Base-by-base conservation (phyloP, 1,284 basidiomycete genomes). In the Garcileccinum viscosum region DNA sequence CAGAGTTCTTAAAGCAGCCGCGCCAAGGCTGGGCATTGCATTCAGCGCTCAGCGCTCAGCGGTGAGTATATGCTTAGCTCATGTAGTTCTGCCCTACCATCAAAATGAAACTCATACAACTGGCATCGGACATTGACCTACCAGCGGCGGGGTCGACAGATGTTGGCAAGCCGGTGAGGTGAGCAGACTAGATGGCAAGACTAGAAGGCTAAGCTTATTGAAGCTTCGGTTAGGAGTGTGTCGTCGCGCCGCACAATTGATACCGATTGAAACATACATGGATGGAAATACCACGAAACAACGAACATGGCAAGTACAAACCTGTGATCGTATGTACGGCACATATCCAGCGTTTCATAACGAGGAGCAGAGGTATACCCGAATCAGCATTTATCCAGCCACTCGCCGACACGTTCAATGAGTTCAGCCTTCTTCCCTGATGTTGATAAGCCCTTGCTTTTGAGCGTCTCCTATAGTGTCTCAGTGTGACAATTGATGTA, bases 361-460 rank as follows among this genome's bases (percentile, higher is more conserved):
- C 19, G 22, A 37, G 32, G 27, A n/a, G 58, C 38, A 53, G 2
- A 35, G 33, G 32, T 53, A 24, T 27, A 27, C 50, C 27, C 24
- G 35, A 33, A 61, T 75, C 59, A 79, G 33, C 30, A 33, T 56
- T 71, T 70, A 37, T 66, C 30, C 67, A 93, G 78, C 87, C 89
- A 93, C 37, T 88, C 87, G 27, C 79, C 77, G 8, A 90, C 85
- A 33, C 92, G 86, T 65, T 91, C 88, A 8, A 92, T 70, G 62
- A 95, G 82, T 3, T 92, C 92, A 14, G 84, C 86, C 78, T 94
- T 95, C 80, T 86, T 92, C 4, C 93, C 93, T 42, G 87, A 86
- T 17, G 85, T 82, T 15, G 87, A 70, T 69, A 86, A 79, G 67
- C 89, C 85, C 75, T 93, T 92, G 72, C 83, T 84, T 78, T 88